Evolutionary conservation across 202 grass and related monocot genomes (phyloP).

Genomic region (Elaeis oleifera): DNA sequence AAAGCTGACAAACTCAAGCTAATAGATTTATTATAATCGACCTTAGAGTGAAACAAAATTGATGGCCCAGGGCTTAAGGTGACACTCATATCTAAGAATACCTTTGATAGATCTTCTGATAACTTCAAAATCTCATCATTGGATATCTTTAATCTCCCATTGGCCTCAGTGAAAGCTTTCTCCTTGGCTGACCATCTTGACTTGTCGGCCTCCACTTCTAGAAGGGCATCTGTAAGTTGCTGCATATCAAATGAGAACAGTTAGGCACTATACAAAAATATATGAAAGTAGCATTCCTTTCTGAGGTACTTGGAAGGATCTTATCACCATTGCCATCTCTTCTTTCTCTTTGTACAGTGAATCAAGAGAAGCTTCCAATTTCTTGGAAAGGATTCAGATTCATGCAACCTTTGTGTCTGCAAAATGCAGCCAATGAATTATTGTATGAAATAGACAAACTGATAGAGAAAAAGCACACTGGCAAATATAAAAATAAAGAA

Average conservation of each 20-base stretch:
- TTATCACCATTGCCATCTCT: conserved; percentile 67
- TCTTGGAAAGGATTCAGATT: conserved; percentile 41
- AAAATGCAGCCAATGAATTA: neutral
- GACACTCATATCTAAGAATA: conserved; percentile 23
- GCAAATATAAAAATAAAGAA: neutral
- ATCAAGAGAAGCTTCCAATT: conserved; percentile 43
- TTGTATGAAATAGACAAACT: too few species aligned
- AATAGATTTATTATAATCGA: neutral
- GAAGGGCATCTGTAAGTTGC: conserved; percentile 84
- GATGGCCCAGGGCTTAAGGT: neutral
- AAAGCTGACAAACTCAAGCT: too few species aligned
- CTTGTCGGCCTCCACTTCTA: conserved; percentile 77
- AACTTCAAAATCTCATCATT: conserved; percentile 46
- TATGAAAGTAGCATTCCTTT: too few species aligned
- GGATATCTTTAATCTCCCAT: conserved; percentile 39
- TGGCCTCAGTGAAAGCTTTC: conserved; percentile 45
- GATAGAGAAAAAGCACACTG: neutral
- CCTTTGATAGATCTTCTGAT: conserved; percentile 59
- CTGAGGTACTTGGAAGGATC: neutral
- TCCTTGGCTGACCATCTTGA: conserved; percentile 55
- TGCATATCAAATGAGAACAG: conserved; percentile 32
- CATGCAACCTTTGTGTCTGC: conserved; percentile 44
- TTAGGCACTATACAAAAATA: too few species aligned
- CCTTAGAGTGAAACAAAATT: neutral
- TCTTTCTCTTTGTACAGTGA: conserved; percentile 70